Evolutionary conservation across 2,329 filamentous ascomycete genomes (phyloP).

Genomic region (Scedosporium dehoogii): DNA sequence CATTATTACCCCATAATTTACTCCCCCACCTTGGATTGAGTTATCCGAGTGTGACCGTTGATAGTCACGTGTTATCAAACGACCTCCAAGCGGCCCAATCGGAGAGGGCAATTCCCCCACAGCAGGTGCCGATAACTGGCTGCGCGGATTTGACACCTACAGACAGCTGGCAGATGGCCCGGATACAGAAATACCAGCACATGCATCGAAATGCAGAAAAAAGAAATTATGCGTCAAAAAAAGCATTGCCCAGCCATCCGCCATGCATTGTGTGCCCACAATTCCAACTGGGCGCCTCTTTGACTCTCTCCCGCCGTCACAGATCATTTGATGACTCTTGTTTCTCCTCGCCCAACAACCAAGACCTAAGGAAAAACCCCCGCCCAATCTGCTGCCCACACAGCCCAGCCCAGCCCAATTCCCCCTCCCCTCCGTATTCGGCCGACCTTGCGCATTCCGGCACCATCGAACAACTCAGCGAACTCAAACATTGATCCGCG

Average conservation of each 20-base stretch:
- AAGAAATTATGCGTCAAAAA: neutral
- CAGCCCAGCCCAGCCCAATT: neutral
- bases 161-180: neutral
- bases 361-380: neutral
- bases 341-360: neutral
- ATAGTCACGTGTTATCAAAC: neutral
- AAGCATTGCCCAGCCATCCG: neutral
- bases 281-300: neutral
- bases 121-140: neutral
- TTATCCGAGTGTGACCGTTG: neutral
- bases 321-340: neutral
- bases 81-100: neutral
- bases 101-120: neutral
- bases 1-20: neutral
- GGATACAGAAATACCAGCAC: neutral
- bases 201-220: neutral
- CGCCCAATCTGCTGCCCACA: constrained; percentile 1
- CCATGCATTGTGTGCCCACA: too few relatives aligned
- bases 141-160: neutral
- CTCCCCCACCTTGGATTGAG: neutral
- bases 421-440: constrained; percentile 6
- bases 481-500: constrained; percentile 4
- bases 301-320: neutral
- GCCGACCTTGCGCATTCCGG: constrained; percentile 4
- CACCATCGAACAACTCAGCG: constrained; percentile 5